Conservation (phyloP, 352 stramenopile species). For the Thraustotheca clavata region DNA sequence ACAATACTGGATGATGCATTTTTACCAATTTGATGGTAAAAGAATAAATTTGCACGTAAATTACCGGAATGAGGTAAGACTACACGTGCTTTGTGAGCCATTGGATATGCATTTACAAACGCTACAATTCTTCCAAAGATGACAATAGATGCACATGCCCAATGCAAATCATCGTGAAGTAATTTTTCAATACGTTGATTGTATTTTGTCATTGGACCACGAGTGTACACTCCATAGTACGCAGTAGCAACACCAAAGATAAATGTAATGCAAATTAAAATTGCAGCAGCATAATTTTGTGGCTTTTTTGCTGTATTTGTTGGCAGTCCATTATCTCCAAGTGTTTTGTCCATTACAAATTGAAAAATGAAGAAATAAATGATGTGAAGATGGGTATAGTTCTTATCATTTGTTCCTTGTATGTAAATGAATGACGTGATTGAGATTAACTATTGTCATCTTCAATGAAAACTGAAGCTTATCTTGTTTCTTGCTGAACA, state of each 20-base stretch:
- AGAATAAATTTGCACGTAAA: conserved; percentile 6
- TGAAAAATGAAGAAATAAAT: too few relatives aligned
- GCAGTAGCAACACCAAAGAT: not conserved
- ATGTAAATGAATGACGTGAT: too few relatives aligned
- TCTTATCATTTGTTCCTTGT: too few relatives aligned
- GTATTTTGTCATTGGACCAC: not conserved
- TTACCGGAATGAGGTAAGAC: not conserved
- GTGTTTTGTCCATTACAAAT: not conserved
- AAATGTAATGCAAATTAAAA: not conserved
- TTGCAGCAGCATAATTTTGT: not conserved
- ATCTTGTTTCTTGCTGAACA: too few relatives aligned
- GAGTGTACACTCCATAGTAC: not conserved
- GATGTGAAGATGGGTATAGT: too few relatives aligned
- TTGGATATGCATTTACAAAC: not conserved
- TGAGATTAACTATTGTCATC: too few relatives aligned
- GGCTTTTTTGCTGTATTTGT: not conserved
- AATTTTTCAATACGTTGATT: not conserved
- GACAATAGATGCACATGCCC: conserved; percentile 38
- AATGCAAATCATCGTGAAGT: not conserved
- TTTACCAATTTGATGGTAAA: not conserved
- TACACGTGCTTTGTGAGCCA: not conserved
- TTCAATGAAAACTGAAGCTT: too few relatives aligned
- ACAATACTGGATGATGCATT: not conserved
- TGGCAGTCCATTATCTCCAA: not conserved
- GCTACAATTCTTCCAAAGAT: conserved; percentile 40